These are phyloP conservation scores for Tricholoma flavovirens DNA, from an alignment of 768 basidiomycete species.

Conservation along the genomic window DNA sequence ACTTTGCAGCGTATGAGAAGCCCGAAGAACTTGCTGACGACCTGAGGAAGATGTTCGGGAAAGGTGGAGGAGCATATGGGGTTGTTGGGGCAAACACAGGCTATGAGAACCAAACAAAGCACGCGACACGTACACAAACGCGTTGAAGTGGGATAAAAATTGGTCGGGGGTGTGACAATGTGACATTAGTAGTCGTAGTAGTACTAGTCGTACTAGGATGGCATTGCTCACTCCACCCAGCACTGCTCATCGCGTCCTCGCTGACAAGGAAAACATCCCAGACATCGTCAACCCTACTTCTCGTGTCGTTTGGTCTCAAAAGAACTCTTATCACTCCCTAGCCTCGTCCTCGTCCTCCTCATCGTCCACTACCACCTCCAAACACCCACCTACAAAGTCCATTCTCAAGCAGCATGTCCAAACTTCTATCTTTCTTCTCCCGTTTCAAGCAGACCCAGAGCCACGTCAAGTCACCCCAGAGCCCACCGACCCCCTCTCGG, in stretches of 20 bases:
- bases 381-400: slow-evolving; percentile 49
- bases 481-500: slow-evolving; percentile 58
- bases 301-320: slow-evolving; percentile 48
- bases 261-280: slow-evolving; percentile 45
- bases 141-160: slow-evolving; percentile 10
- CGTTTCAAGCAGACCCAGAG: slow-evolving; percentile 32
- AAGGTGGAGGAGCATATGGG: slow-evolving; percentile 33
- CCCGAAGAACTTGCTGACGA: slow-evolving; percentile 36
- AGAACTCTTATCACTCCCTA: slow-evolving; percentile 44
- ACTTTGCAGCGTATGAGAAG: slow-evolving; percentile 39
- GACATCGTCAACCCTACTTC: slow-evolving; percentile 8
- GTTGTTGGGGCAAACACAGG: slow-evolving; percentile 34
- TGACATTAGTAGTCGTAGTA: no score
- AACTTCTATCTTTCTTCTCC: slow-evolving; percentile 21
- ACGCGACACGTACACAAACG: slow-evolving; percentile 34
- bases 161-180: slow-evolving; percentile 7
- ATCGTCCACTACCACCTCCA: slow-evolving; percentile 26
- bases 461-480: slow-evolving; percentile 71
- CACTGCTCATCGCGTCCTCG: slow-evolving; percentile 41
- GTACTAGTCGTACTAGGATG: slow-evolving; percentile 28
- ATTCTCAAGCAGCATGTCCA: slow-evolving; percentile 60
- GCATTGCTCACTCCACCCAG: slow-evolving; percentile 56
- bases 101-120: slow-evolving; percentile 20
- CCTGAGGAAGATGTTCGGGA: slow-evolving; percentile 39
- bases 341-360: slow-evolving; percentile 25